A percentile compares a stretch with the other conserved stretches of the same genome.
These are phyloP conservation scores for Cystobasidium ongulense DNA, from an alignment of 768 basidiomycete species.

Conservation along the genomic window DNA sequence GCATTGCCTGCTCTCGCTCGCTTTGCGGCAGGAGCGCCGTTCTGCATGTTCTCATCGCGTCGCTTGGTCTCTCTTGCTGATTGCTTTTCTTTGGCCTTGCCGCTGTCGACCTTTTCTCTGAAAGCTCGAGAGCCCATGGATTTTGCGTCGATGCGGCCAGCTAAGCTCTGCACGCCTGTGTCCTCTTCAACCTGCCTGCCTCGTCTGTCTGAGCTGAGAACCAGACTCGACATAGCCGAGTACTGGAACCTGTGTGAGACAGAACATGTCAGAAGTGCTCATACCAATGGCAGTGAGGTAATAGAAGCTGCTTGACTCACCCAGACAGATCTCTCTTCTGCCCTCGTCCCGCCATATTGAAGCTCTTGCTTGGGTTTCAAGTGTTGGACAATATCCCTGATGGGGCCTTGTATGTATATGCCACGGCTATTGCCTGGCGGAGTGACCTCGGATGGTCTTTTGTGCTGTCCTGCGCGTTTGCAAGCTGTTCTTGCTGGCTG, in stretches of 20 bases:
- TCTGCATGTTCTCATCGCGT: slow-evolving; percentile 19
- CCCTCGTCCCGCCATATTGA: slow-evolving; percentile 2
- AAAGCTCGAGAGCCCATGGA: slow-evolving; percentile 90
- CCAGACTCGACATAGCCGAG: slow-evolving; percentile 85
- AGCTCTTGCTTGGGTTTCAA: not conserved
- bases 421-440: not conserved
- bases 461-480: not conserved
- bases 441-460: not conserved
- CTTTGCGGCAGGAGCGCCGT: not conserved
- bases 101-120: slow-evolving; percentile 70
- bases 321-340: slow-evolving; percentile 27
- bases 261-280: not conserved
- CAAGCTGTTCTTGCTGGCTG: not conserved
- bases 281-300: not conserved
- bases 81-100: slow-evolving; percentile 88
- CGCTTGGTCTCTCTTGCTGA: slow-evolving; percentile 23
- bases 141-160: slow-evolving; percentile 74
- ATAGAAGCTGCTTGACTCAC: not conserved
- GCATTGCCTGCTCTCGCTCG: slow-evolving; percentile 48
- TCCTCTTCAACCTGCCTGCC: slow-evolving; percentile 71
- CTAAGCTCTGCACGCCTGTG: slow-evolving; percentile 86
- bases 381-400: not conserved
- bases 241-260: slow-evolving; percentile 56
- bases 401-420: not conserved
- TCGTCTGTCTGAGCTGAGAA: slow-evolving; percentile 65